Conservation (phyloP, 768 basidiomycete species). For the Leccinellum luteum region DNA sequence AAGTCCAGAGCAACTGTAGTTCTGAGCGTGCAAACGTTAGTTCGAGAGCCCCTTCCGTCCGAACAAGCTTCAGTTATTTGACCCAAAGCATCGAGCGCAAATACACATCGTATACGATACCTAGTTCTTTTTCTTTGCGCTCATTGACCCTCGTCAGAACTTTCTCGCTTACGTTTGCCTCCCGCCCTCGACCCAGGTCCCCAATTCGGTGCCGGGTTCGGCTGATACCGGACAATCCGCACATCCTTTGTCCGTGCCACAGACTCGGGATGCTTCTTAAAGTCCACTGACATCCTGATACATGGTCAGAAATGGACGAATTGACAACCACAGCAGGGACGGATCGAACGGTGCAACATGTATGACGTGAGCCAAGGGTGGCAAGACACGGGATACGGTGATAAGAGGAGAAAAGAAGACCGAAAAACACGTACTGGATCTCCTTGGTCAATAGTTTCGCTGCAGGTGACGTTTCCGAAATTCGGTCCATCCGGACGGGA, state of each 20-base stretch:
- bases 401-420: background rate
- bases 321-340: no score
- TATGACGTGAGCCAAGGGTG: background rate
- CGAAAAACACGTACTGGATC: conserved; percentile 49
- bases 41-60: background rate
- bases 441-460: conserved; percentile 64
- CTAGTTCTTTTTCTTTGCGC: background rate
- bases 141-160: conserved; percentile 17
- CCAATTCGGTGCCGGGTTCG: conserved; percentile 91
- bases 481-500: conserved; percentile 82
- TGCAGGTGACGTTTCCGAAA: conserved; percentile 72
- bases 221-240: conserved; percentile 85
- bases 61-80: no score
- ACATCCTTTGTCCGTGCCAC: conserved; percentile 58
- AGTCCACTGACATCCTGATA: conserved; percentile 53
- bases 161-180: conserved; percentile 33
- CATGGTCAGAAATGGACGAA: background rate
- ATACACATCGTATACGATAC: background rate
- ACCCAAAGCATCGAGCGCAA: background rate
- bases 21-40: background rate
- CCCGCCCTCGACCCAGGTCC: conserved; percentile 76
- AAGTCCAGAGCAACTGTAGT: background rate
- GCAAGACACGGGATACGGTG: background rate
- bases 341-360: no score
- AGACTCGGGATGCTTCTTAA: conserved; percentile 68